Base-by-base conservation (phyloP, 179 eudicot genomes). In the Heliamphora pulchella region DNA sequence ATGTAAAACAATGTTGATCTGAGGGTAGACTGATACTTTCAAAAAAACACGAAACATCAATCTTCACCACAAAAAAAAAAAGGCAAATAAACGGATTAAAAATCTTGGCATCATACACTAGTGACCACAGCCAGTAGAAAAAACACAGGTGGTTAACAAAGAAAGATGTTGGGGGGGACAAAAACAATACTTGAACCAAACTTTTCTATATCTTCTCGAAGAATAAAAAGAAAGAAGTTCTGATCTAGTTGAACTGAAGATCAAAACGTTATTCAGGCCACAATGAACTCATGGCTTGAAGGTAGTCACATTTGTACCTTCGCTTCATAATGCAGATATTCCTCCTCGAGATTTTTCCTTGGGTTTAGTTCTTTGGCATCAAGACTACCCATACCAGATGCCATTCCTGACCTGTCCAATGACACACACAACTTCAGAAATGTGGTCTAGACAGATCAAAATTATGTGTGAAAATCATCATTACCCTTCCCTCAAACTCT, bases 331-430 rank as follows among this genome's bases (percentile, higher is more conserved):
- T 89, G 90, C 79, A 90, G 82, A 87, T 96, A 96, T 86, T 94
- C 99, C 86, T 90, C 97, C 88, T 94, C 99, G 71, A 96, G 89
- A 85, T 79, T 90, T 88, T 85, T 90, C 86, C 90, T 87, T 20
- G 97, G 93, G 83, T 88, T 91, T 72, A 83, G 74, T 78, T 80
- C 72, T 58, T 84, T 81, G 9, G 92, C 80, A 78, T 85, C 88
- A 77, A 84, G 91, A 72, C 74, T 76, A 79, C 84, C 94, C 81
- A 74, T 87, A 14, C 81, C 80, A 61, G 89, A 72, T 80, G 66
- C 70, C 62, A 55, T 79, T 66, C 79, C 89, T 55, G 88, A 85
- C 86, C 93, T 89, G 88, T 83, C 57, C 43, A 66, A 20, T 22
- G 74, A 75, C 39, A 72, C 13, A 14, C 51, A 66, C 73, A 75